Percentiles rank a stretch among this genome's conserved stretches.
These are phyloP conservation scores for Colletotrichum sojae DNA, from an alignment of 2,329 filamentous ascomycete species.

Conservation along the genomic window DNA sequence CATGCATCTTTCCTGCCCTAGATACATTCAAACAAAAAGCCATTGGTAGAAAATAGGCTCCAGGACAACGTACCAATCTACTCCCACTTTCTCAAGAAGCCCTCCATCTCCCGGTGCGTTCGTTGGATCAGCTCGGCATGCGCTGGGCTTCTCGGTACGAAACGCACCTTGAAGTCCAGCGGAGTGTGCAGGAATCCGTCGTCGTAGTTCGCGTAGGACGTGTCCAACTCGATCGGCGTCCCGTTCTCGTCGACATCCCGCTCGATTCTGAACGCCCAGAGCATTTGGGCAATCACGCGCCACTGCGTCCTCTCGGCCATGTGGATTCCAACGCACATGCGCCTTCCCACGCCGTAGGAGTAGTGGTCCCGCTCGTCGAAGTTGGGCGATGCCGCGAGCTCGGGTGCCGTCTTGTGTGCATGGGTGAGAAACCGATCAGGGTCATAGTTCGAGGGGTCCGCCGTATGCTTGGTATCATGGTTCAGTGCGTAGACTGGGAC, in stretches of 20 bases:
- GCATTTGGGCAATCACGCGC: slow-evolving; percentile 52
- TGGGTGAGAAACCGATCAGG: slow-evolving; percentile 45
- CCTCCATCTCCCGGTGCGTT: background rate
- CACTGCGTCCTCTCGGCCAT: slow-evolving; percentile 63
- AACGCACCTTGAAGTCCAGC: slow-evolving; percentile 13
- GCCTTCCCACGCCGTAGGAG: slow-evolving; percentile 61
- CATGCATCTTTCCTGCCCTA: too few species aligned
- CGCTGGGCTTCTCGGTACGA: slow-evolving; percentile 22
- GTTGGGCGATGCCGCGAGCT: slow-evolving; percentile 46
- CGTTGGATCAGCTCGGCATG: slow-evolving; percentile 10
- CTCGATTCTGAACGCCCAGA: slow-evolving; percentile 61
- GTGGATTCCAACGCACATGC: slow-evolving; percentile 64
- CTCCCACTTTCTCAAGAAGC: slow-evolving; percentile 17
- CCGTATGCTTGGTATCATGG: slow-evolving; percentile 44
- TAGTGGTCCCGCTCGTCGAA: slow-evolving; percentile 57
- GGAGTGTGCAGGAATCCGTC: slow-evolving; percentile 15
- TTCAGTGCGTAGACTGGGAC: slow-evolving; percentile 54
- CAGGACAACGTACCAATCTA: background rate
- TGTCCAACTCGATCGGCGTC: background rate
- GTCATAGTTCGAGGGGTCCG: slow-evolving; percentile 49
- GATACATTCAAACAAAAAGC: too few species aligned
- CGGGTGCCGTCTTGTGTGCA: slow-evolving; percentile 47
- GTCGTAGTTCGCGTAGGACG: background rate
- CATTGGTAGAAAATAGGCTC: too few species aligned
- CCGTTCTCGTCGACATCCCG: background rate